A percentile compares a stretch with the other conserved stretches of the same genome.
Evolutionary conservation across 2,329 filamentous ascomycete genomes (phyloP).

Genomic region (Periconia sp.): DNA sequence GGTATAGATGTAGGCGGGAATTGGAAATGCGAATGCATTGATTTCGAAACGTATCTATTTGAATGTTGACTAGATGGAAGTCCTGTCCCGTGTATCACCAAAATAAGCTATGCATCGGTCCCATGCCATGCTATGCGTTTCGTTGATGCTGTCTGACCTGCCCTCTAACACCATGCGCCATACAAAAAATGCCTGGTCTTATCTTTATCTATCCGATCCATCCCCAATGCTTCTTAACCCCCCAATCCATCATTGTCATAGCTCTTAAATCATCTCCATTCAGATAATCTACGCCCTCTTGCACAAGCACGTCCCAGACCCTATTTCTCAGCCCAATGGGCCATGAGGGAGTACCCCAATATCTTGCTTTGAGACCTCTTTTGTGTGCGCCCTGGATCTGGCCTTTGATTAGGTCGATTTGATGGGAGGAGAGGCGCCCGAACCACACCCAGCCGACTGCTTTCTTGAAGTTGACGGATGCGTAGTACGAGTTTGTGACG

Average conservation of each 20-base stretch:
- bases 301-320: constrained; percentile 60
- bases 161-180: too few species aligned
- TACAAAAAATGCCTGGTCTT: too few species aligned
- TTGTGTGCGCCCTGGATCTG: constrained; percentile 60
- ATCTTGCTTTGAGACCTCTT: constrained; percentile 61
- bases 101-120: too few species aligned
- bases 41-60: too few species aligned
- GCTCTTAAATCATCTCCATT: constrained; percentile 64
- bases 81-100: too few species aligned
- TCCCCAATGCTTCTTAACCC: constrained; percentile 29
- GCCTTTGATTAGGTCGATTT: constrained; percentile 55
- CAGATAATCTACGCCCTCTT: constrained; percentile 62
- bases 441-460: constrained; percentile 60
- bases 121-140: too few species aligned
- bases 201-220: constrained; percentile 22
- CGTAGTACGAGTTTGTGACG: constrained; percentile 69
- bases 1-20: too few species aligned
- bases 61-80: too few species aligned
- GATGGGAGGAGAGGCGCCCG: constrained; percentile 53
- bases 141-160: too few species aligned
- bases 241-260: constrained; percentile 58
- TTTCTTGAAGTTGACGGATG: constrained; percentile 63
- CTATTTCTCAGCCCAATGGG: constrained; percentile 60
- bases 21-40: too few species aligned
- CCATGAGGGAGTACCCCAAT: constrained; percentile 64